These are phyloP conservation scores for Penicillium tannophilum DNA, from an alignment of 495 filamentous ascomycete species.

Conservation along the genomic window DNA sequence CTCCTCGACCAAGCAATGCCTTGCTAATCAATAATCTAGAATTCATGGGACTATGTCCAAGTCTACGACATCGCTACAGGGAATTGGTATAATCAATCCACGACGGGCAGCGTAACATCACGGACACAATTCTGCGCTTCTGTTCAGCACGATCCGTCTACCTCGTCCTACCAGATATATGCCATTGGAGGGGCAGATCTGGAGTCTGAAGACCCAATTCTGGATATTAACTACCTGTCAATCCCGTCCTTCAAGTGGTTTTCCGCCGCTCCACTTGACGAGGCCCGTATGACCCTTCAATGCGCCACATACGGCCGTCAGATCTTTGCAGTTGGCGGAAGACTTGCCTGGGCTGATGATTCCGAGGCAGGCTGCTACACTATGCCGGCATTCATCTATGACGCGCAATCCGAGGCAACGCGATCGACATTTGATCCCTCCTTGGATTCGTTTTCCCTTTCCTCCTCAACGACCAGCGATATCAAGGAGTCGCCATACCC, in stretches of 20 bases:
- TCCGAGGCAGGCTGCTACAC: slow-evolving; percentile 15
- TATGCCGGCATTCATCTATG: slow-evolving; percentile 21
- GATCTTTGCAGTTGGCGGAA: slow-evolving; percentile 23
- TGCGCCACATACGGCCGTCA: slow-evolving; percentile 18
- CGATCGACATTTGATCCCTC: slow-evolving; percentile 9
- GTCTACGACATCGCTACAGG: slow-evolving; percentile 17
- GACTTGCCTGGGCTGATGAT: slow-evolving; percentile 16
- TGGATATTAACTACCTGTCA: slow-evolving; percentile 9
- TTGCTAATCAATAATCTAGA: slow-evolving; percentile 8
- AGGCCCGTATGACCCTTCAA: slow-evolving; percentile 16
- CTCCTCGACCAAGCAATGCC: not conserved
- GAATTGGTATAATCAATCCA: slow-evolving; percentile 25
- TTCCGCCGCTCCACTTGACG: slow-evolving; percentile 4
- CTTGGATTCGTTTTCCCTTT: slow-evolving; percentile 6
- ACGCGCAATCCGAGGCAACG: slow-evolving; percentile 16
- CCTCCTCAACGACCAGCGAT: slow-evolving; percentile 13
- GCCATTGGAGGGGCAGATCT: slow-evolving; percentile 5
- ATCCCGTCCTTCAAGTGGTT: slow-evolving; percentile 26
- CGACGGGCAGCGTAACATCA: slow-evolving; percentile 8
- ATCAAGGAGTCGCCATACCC: slow-evolving; percentile 16
- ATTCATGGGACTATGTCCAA: slow-evolving; percentile 20
- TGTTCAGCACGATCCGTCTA: slow-evolving; percentile 15
- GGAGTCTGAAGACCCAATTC: not conserved
- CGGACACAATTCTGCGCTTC: slow-evolving; percentile 21
- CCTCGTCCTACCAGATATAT: slow-evolving; percentile 18